phyloP scores from a whole-genome alignment of 192 early-diverging fungal genomes.

The Funneliformis geosporum region DNA sequence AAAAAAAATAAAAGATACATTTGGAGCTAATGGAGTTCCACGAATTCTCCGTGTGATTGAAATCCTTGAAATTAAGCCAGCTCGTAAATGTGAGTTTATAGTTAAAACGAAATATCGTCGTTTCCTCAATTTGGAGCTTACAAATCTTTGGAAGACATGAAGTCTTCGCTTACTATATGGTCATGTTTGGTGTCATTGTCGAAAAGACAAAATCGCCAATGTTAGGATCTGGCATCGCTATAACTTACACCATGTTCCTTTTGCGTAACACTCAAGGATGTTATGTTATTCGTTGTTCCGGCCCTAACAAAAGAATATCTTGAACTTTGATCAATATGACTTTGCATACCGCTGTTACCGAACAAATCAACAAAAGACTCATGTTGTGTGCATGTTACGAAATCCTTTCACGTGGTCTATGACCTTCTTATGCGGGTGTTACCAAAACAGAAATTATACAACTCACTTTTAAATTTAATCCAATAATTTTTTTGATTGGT shows the following conservation, averaged over 20 bases:
- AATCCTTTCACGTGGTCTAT: too few relatives aligned
- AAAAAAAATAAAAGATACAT: too few relatives aligned
- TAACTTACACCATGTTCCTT: slow-evolving; percentile 45
- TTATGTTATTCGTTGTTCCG: background rate
- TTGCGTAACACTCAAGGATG: background rate
- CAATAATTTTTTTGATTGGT: too few relatives aligned
- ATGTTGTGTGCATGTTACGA: too few relatives aligned
- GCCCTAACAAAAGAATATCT: background rate
- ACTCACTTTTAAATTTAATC: too few relatives aligned
- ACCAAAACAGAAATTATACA: too few relatives aligned
- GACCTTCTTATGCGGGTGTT: too few relatives aligned
- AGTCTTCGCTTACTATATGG: slow-evolving; percentile 47
- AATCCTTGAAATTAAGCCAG: slow-evolving; percentile 46
- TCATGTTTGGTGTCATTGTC: slow-evolving; percentile 43
- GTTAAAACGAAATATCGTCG: slow-evolving; percentile 54
- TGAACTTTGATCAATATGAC: too few relatives aligned
- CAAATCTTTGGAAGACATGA: slow-evolving; percentile 42
- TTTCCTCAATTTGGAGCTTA: slow-evolving; percentile 39
- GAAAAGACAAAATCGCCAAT: slow-evolving; percentile 43
- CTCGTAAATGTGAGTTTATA: slow-evolving; percentile 46
- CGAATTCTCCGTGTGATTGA: slow-evolving; percentile 43
- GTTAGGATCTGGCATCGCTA: slow-evolving; percentile 33
- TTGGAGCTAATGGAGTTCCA: slow-evolving; percentile 48
- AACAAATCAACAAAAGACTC: too few relatives aligned
- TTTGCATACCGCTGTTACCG: too few relatives aligned